Percentiles rank a stretch among this genome's conserved stretches.
Evolutionary conservation across 352 stramenopile genomes (phyloP).

Genomic region (Pythium sukuiense): DNA sequence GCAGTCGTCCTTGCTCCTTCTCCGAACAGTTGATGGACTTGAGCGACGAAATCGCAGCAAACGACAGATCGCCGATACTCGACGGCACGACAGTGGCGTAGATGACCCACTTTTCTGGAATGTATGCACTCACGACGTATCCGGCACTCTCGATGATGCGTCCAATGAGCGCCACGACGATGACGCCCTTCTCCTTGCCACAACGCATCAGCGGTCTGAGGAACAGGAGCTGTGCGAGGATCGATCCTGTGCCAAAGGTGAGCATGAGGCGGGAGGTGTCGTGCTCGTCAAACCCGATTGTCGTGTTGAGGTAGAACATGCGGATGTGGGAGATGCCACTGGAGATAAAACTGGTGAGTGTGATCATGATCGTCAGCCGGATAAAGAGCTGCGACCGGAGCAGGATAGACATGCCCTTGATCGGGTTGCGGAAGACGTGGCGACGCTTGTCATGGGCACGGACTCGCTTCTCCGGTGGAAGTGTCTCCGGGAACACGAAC

Average conservation of each 20-base stretch:
- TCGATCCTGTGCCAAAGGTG: slow-evolving; percentile 48
- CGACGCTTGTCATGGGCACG: slow-evolving; percentile 34
- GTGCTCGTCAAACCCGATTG: slow-evolving; percentile 68
- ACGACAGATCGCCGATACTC: slow-evolving; percentile 64
- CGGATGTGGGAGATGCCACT: slow-evolving; percentile 62
- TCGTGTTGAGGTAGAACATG: slow-evolving; percentile 77
- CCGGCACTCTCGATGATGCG: slow-evolving; percentile 40
- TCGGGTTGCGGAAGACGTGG: slow-evolving; percentile 50
- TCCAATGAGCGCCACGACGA: slow-evolving; percentile 53
- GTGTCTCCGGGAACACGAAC: slow-evolving; percentile 62
- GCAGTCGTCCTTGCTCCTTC: slow-evolving; percentile 71
- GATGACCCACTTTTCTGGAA: slow-evolving; percentile 59
- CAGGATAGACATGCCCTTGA: slow-evolving; percentile 66
- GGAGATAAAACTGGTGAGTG: slow-evolving; percentile 63
- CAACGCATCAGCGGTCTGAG: slow-evolving; percentile 63
- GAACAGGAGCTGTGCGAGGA: slow-evolving; percentile 58
- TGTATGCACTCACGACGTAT: slow-evolving; percentile 47
- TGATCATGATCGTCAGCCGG: slow-evolving; percentile 63
- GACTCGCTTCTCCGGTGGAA: slow-evolving; percentile 35
- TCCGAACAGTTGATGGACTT: slow-evolving; percentile 68
- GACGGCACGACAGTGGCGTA: slow-evolving; percentile 43
- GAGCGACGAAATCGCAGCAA: slow-evolving; percentile 65
- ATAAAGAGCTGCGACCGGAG: slow-evolving; percentile 64
- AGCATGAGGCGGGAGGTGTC: slow-evolving; percentile 64
- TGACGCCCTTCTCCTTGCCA: slow-evolving; percentile 62